Percentiles rank a stretch among this genome's conserved stretches.
phyloP scores from a whole-genome alignment of 352 stramenopile species.

The Phytophthora tentaculata region DNA sequence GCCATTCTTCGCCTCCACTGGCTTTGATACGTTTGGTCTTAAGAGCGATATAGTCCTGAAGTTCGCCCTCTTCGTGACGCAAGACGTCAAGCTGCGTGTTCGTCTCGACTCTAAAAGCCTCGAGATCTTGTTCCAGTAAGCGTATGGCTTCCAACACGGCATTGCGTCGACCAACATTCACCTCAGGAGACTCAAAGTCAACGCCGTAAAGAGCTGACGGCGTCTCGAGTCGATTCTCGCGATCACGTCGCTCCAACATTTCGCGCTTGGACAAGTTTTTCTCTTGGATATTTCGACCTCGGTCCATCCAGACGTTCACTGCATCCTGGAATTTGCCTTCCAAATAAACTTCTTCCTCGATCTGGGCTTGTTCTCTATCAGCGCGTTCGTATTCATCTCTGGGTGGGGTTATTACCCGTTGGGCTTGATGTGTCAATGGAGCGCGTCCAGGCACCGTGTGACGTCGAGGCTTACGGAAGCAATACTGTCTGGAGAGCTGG shows the following conservation, averaged over 20 bases:
- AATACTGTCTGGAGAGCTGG: conserved; percentile 77
- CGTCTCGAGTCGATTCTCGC: conserved; percentile 50
- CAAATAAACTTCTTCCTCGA: conserved; percentile 70
- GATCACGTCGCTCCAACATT: conserved; percentile 31
- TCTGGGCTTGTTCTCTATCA: conserved; percentile 28
- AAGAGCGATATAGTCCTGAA: conserved; percentile 77
- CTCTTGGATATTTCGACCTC: conserved; percentile 47
- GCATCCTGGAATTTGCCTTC: conserved; percentile 72
- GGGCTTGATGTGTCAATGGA: conserved; percentile 10
- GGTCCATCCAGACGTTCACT: conserved; percentile 47
- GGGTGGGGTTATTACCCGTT: conserved; percentile 8
- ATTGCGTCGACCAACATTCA: conserved; percentile 71
- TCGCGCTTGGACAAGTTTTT: conserved; percentile 41
- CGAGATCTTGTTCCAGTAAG: conserved; percentile 60
- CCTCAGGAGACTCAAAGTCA: conserved; percentile 66
- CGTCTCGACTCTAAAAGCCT: conserved; percentile 64
- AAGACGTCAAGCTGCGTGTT: conserved; percentile 67
- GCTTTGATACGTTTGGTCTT: conserved; percentile 81
- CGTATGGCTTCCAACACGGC: conserved; percentile 55
- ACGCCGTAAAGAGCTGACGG: conserved; percentile 57
- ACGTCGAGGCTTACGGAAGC: conserved; percentile 67
- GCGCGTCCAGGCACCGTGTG: conserved; percentile 42
- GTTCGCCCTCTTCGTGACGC: conserved; percentile 65
- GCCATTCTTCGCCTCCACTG: conserved; percentile 78
- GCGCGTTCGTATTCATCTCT: conserved; percentile 32